Conservation (phyloP, 106 monocot species). For the Platanthera zijinensis region DNA sequence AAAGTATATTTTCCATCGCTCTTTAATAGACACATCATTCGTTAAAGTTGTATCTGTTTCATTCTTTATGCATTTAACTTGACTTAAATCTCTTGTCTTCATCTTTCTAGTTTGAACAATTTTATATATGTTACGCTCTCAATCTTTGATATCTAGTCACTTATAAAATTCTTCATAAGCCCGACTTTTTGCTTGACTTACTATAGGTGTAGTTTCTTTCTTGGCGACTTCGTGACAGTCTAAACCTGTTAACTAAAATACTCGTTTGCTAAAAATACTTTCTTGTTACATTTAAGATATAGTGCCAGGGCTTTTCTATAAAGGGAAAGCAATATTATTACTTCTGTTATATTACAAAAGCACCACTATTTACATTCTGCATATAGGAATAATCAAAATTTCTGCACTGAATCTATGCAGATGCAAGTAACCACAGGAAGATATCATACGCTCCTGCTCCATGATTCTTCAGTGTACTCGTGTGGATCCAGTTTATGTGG, state of each 20-base stretch:
- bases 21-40: too few species aligned
- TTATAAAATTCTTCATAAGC: too few species aligned
- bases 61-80: too few species aligned
- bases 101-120: too few species aligned
- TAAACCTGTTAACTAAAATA: not conserved
- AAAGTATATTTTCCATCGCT: too few species aligned
- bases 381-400: not conserved
- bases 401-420: constrained; percentile 30
- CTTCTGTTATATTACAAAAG: not conserved
- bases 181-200: too few species aligned
- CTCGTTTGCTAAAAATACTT: not conserved
- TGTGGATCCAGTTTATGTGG: constrained; percentile 99
- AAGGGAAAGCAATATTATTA: not conserved
- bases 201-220: too few species aligned
- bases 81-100: too few species aligned
- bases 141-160: too few species aligned
- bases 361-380: not conserved
- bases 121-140: too few species aligned
- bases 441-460: constrained; percentile 83
- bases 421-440: constrained; percentile 89
- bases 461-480: constrained; percentile 75
- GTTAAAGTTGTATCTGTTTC: too few species aligned
- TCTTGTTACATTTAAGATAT: not conserved
- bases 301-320: not conserved
- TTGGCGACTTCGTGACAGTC: not conserved